Evolutionary conservation across 768 basidiomycete genomes (phyloP).

Genomic region (Fistulinella prunicolor): DNA sequence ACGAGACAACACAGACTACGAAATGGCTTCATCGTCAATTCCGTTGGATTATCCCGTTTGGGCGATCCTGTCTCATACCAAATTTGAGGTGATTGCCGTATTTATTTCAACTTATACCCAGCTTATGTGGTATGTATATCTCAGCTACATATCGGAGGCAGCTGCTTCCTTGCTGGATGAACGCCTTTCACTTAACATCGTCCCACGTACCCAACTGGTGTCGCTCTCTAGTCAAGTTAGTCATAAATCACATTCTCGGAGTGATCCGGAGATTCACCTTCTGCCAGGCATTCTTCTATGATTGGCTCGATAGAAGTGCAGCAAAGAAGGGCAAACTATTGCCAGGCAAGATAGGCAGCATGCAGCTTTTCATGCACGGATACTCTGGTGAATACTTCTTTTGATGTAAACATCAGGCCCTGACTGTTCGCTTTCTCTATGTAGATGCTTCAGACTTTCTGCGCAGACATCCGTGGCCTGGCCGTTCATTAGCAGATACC

Average conservation of each 20-base stretch:
- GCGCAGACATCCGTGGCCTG: slow-evolving; percentile 84
- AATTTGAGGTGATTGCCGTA: slow-evolving; percentile 62
- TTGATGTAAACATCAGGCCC: not conserved
- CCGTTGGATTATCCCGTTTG: slow-evolving; percentile 88
- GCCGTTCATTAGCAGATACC: slow-evolving; percentile 77
- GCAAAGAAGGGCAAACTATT: slow-evolving; percentile 80
- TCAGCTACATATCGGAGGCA: slow-evolving; percentile 84
- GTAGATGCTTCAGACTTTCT: slow-evolving; percentile 89
- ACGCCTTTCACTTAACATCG: slow-evolving; percentile 72
- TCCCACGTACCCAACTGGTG: slow-evolving; percentile 82
- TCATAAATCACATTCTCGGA: not conserved
- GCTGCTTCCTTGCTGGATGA: slow-evolving; percentile 83
- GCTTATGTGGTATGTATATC: not conserved
- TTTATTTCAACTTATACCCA: not conserved
- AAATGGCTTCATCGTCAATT: slow-evolving; percentile 91
- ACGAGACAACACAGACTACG: slow-evolving; percentile 54
- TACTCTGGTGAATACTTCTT: slow-evolving; percentile 53
- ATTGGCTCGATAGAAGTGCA: slow-evolving; percentile 82
- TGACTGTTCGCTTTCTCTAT: not conserved
- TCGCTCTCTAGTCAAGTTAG: slow-evolving; percentile 69
- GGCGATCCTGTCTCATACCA: slow-evolving; percentile 84
- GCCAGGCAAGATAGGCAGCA: slow-evolving; percentile 86
- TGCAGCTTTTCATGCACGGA: slow-evolving; percentile 87
- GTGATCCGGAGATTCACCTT: slow-evolving; percentile 2
- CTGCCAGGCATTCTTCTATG: slow-evolving; percentile 82